phyloP scores from a whole-genome alignment of 2,329 filamentous ascomycete species.

The Penicillium sp. region DNA sequence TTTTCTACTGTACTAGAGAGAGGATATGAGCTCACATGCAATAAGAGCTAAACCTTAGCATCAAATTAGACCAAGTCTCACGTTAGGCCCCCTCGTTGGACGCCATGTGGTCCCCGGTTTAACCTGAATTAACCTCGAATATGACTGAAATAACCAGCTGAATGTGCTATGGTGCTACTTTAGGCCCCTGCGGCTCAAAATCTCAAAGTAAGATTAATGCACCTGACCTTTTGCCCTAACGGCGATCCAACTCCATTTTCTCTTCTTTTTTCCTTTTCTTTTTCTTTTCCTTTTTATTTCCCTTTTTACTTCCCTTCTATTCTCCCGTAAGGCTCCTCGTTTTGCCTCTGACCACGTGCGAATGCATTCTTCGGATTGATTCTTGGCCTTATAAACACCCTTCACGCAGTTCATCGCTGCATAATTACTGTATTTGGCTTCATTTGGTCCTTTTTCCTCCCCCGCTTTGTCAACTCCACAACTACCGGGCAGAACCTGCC shows the following conservation, averaged over 20 bases:
- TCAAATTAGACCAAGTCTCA: conserved; percentile 6
- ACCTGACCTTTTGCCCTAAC: too few species aligned
- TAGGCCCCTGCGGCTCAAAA: conserved; percentile 23
- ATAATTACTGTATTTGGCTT: background rate
- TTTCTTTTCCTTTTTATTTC: too few species aligned
- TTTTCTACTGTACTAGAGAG: background rate
- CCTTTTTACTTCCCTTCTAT: too few species aligned
- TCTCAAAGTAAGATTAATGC: conserved; percentile 6
- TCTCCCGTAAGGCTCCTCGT: background rate
- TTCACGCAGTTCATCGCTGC: background rate
- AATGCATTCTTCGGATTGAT: conserved; percentile 6
- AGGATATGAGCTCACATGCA: conserved; percentile 11
- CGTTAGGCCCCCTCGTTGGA: conserved; percentile 1
- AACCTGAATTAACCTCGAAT: conserved; percentile 5
- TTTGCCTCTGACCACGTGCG: conserved; percentile 11
- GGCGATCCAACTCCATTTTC: too few species aligned
- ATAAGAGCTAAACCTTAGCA: conserved; percentile 16
- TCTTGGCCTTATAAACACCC: conserved; percentile 10
- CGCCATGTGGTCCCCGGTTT: conserved; percentile 5
- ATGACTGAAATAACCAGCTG: background rate
- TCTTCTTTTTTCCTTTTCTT: too few species aligned
- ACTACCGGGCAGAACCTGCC: conserved; percentile 2
- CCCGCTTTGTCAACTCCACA: background rate
- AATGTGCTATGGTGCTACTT: conserved; percentile 13
- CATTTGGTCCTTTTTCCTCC: background rate